Evolutionary conservation across 2,329 filamentous ascomycete genomes (phyloP).

Genomic region (Phialophora verrucosa): DNA sequence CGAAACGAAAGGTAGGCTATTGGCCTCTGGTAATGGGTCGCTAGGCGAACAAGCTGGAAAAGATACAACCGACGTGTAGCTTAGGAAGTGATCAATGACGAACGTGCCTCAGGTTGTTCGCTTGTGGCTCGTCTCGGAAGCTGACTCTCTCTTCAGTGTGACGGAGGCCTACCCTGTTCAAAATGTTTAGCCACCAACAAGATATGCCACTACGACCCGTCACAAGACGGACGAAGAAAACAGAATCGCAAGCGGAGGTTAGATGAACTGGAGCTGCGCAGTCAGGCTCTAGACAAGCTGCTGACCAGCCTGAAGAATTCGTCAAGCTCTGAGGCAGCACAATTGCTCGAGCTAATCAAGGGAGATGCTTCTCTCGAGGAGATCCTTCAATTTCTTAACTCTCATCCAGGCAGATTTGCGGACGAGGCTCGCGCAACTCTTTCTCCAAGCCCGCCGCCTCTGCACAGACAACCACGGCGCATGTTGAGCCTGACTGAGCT

Average conservation of each 20-base stretch:
- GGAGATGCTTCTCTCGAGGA: slow-evolving; percentile 41
- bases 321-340: slow-evolving; percentile 40
- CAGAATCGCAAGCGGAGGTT: slow-evolving; percentile 46
- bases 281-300: slow-evolving; percentile 43
- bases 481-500: slow-evolving; percentile 28
- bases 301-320: slow-evolving; percentile 42
- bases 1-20: slow-evolving; percentile 28
- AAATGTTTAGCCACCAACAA: slow-evolving; percentile 43
- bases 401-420: slow-evolving; percentile 21
- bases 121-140: neutral
- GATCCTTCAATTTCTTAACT: slow-evolving; percentile 39
- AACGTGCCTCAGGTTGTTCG: neutral
- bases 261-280: slow-evolving; percentile 46
- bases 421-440: slow-evolving; percentile 21
- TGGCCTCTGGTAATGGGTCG: neutral
- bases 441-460: slow-evolving; percentile 25
- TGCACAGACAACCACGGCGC: slow-evolving; percentile 12
- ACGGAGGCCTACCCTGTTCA: slow-evolving; percentile 45
- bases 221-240: slow-evolving; percentile 47
- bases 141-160: slow-evolving; percentile 40
- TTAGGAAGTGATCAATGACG: neutral
- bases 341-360: slow-evolving; percentile 43
- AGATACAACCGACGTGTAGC: neutral
- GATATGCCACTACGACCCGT: slow-evolving; percentile 47
- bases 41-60: neutral